These are phyloP conservation scores for Pseudogymnoascus sp. DNA, from an alignment of 2,329 filamentous ascomycete species.

Conservation along the genomic window DNA sequence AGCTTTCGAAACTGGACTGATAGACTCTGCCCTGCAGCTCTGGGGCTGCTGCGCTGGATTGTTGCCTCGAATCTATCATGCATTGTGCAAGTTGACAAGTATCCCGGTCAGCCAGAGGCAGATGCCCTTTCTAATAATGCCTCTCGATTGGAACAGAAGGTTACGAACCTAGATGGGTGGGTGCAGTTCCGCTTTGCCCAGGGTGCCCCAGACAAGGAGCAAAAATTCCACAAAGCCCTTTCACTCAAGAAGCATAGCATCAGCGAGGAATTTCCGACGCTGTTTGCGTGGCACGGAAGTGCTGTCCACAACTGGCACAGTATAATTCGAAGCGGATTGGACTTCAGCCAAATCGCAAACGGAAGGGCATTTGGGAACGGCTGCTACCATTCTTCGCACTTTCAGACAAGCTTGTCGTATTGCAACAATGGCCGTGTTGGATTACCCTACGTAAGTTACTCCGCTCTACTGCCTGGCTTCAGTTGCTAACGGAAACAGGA, in stretches of 20 bases:
- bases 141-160: slow-evolving; percentile 27
- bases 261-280: slow-evolving; percentile 43
- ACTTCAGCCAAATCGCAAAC: slow-evolving; percentile 54
- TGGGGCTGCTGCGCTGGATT: slow-evolving; percentile 74
- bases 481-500: slow-evolving; percentile 10
- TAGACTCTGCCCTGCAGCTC: slow-evolving; percentile 54
- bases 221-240: slow-evolving; percentile 60
- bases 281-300: slow-evolving; percentile 87
- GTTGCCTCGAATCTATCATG: slow-evolving; percentile 83
- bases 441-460: not conserved
- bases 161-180: slow-evolving; percentile 57
- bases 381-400: slow-evolving; percentile 66
- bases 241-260: slow-evolving; percentile 31
- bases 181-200: slow-evolving; percentile 83
- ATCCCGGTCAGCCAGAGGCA: slow-evolving; percentile 19
- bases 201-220: slow-evolving; percentile 80
- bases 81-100: slow-evolving; percentile 64
- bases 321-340: slow-evolving; percentile 74
- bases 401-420: slow-evolving; percentile 40
- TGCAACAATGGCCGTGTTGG: slow-evolving; percentile 12
- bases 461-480: not conserved
- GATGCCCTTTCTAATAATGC: slow-evolving; percentile 16
- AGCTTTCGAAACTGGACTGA: slow-evolving; percentile 44
- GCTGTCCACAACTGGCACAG: slow-evolving; percentile 74
- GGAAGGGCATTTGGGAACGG: slow-evolving; percentile 71